phyloP scores from a whole-genome alignment of 2,329 filamentous ascomycete species.

The Trichophyton rubrum region DNA sequence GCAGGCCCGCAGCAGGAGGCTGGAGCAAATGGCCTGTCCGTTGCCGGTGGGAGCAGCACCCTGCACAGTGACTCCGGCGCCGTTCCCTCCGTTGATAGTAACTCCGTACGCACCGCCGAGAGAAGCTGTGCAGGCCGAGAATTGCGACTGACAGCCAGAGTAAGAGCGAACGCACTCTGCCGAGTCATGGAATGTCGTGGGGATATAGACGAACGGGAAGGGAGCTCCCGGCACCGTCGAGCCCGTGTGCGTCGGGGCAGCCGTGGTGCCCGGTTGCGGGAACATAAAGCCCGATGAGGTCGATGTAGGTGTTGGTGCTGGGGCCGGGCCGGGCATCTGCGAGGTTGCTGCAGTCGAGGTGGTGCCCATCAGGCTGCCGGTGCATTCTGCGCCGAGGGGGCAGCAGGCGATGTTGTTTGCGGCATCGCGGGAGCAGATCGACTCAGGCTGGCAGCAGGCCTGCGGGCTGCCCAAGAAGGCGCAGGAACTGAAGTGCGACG shows the following conservation, averaged over 20 bases:
- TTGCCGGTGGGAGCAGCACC: slow-evolving; percentile 31
- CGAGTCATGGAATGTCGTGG: slow-evolving; percentile 41
- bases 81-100: slow-evolving; percentile 36
- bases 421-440: slow-evolving; percentile 44
- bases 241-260: slow-evolving; percentile 21
- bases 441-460: slow-evolving; percentile 43
- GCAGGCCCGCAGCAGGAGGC: slow-evolving; percentile 36
- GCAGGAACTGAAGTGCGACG: slow-evolving; percentile 41
- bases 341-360: slow-evolving; percentile 14
- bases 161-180: slow-evolving; percentile 43
- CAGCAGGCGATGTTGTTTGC: slow-evolving; percentile 51
- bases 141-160: slow-evolving; percentile 40
- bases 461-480: slow-evolving; percentile 39
- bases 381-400: slow-evolving; percentile 45
- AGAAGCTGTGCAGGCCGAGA: slow-evolving; percentile 30
- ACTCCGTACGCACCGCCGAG: slow-evolving; percentile 41
- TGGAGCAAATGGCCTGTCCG: slow-evolving; percentile 35
- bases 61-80: slow-evolving; percentile 39
- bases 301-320: slow-evolving; percentile 14
- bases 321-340: neutral
- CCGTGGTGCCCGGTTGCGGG: slow-evolving; percentile 24
- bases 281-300: slow-evolving; percentile 26
- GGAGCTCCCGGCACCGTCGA: slow-evolving; percentile 38
- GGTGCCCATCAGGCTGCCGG: slow-evolving; percentile 36
- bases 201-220: slow-evolving; percentile 42